Conservation (phyloP, 2,329 filamentous ascomycete species). For the Lecanicillium sp. region DNA sequence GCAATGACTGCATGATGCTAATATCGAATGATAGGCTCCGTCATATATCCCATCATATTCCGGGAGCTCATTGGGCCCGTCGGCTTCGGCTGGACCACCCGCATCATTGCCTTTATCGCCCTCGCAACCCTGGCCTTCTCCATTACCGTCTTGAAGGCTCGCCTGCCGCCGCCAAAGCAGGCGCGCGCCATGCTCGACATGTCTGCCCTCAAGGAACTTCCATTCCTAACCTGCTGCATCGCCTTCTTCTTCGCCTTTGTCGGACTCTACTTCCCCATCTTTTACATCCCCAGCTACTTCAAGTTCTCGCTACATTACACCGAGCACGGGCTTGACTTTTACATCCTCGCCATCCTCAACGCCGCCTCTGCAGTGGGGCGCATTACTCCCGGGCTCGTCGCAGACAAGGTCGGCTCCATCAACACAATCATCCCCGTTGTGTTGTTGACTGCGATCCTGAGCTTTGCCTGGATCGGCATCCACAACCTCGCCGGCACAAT, state of each 20-base stretch:
- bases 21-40: no score
- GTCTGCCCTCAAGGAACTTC: conserved; percentile 23
- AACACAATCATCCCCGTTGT: conserved; percentile 28
- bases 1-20: no score
- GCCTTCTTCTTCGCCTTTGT: conserved; percentile 13
- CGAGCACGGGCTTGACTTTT: conserved; percentile 24
- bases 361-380: conserved; percentile 38
- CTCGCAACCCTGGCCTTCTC: conserved; percentile 26
- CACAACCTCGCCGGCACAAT: conserved; percentile 25
- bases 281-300: conserved; percentile 35
- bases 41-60: conserved; percentile 26
- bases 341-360: conserved; percentile 37
- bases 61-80: conserved; percentile 36
- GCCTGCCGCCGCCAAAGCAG: conserved; percentile 7
- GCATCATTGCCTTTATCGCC: conserved; percentile 36
- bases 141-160: conserved; percentile 7
- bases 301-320: conserved; percentile 30
- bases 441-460: conserved; percentile 24
- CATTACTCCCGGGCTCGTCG: conserved; percentile 34
- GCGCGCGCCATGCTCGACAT: conserved; percentile 26
- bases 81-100: conserved; percentile 47
- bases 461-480: conserved; percentile 33
- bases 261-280: conserved; percentile 40
- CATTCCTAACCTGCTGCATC: not conserved
- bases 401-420: conserved; percentile 33